These are phyloP conservation scores for Pleurotus ostreatus DNA, from an alignment of 768 basidiomycete species.

Conservation along the genomic window DNA sequence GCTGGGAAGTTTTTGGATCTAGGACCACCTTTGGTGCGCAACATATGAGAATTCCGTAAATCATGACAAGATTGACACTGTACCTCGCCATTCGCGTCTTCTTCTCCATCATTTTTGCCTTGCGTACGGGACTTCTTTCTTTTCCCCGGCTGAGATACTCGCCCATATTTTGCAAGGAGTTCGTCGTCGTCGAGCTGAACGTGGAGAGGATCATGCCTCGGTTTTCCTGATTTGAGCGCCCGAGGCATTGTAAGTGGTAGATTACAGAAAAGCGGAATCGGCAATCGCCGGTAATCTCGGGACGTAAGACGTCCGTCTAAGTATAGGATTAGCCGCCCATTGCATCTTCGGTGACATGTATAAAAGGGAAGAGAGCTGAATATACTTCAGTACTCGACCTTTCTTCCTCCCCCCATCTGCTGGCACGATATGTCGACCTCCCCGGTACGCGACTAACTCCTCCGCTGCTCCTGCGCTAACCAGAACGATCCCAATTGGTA, in stretches of 20 bases:
- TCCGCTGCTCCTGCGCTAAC: conserved; percentile 8
- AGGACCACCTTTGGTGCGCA: conserved; percentile 49
- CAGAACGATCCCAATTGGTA: conserved; percentile 24
- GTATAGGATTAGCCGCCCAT: neutral
- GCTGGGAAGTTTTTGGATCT: conserved; percentile 77
- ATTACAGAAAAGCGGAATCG: conserved; percentile 14
- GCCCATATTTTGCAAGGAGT: conserved; percentile 71
- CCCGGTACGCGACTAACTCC: conserved; percentile 18
- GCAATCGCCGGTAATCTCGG: conserved; percentile 15
- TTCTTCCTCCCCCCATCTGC: conserved; percentile 14
- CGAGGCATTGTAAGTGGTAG: conserved; percentile 54
- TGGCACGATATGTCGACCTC: conserved; percentile 18
- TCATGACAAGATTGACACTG: conserved; percentile 16
- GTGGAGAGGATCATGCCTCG: conserved; percentile 84
- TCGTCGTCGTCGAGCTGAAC: conserved; percentile 83
- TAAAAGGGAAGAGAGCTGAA: conserved; percentile 3
- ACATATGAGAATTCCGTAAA: neutral
- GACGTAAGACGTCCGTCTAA: neutral
- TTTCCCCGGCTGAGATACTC: conserved; percentile 69
- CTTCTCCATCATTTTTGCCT: conserved; percentile 41
- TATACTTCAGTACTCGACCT: conserved; percentile 12
- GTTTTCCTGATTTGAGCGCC: conserved; percentile 48
- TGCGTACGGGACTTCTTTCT: conserved; percentile 61
- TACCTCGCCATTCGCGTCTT: conserved; percentile 51
- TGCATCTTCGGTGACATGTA: neutral